Evolutionary conservation across 1,139 yeast species (phyloP).

Genomic region (Hanseniaspora uvarum): DNA sequence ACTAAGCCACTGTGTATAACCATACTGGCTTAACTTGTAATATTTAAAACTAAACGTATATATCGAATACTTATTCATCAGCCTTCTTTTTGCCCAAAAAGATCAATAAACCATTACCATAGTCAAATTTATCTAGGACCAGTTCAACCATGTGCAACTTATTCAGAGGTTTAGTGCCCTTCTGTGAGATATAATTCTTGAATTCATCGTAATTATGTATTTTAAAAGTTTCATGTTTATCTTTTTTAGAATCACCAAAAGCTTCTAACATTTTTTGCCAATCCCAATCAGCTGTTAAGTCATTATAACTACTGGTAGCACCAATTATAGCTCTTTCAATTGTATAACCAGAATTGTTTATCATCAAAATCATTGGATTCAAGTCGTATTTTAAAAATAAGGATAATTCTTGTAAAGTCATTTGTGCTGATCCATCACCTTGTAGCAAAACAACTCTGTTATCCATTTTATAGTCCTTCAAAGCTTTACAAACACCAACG

Average conservation of each 20-base stretch:
- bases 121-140: constrained; percentile 48
- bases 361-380: constrained; percentile 53
- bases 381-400: constrained; percentile 52
- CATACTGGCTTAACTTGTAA: no score
- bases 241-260: constrained; percentile 53
- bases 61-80: neutral
- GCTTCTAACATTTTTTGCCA: constrained; percentile 58
- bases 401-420: constrained; percentile 76
- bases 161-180: constrained; percentile 27
- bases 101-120: constrained; percentile 44
- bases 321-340: constrained; percentile 80
- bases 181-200: constrained; percentile 33
- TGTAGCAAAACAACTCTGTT: constrained; percentile 60
- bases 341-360: constrained; percentile 79
- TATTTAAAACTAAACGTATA: no score
- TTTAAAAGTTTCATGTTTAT: constrained; percentile 32
- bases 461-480: constrained; percentile 38
- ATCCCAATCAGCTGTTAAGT: constrained; percentile 66
- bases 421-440: constrained; percentile 89
- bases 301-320: constrained; percentile 64
- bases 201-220: constrained; percentile 33
- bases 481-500: constrained; percentile 65
- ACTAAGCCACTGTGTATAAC: no score
- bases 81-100: constrained; percentile 8
- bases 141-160: constrained; percentile 50